phyloP scores from a whole-genome alignment of 108 stramenopile genomes.

The Cyclostephanos tholiformis region DNA sequence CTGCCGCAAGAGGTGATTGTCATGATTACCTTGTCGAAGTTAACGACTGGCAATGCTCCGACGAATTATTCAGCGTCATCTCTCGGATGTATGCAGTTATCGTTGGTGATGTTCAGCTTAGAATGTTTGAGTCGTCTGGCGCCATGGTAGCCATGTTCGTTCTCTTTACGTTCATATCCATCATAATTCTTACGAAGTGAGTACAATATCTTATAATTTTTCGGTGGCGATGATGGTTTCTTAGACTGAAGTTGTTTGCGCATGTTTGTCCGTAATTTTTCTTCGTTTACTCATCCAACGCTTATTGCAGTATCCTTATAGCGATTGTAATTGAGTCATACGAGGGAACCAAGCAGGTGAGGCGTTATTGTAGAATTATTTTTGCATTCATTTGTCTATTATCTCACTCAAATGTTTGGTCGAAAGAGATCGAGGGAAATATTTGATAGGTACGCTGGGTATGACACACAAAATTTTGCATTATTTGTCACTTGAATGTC shows the following conservation, averaged over 20 bases:
- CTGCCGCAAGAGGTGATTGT: constrained; percentile 42
- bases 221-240: not conserved
- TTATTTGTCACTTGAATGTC: not conserved
- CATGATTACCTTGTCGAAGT: constrained; percentile 2
- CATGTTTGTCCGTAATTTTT: not conserved
- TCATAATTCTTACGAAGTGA: constrained; percentile 43
- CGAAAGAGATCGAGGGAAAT: not conserved
- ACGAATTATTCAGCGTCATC: constrained; percentile 21
- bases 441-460: not conserved
- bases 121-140: constrained; percentile 30
- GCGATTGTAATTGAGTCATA: constrained; percentile 51
- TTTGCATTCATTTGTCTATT: not conserved
- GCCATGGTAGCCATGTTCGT: constrained; percentile 40
- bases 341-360: constrained; percentile 28
- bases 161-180: constrained; percentile 49
- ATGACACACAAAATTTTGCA: not conserved
- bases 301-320: constrained; percentile 28
- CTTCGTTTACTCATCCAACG: not conserved
- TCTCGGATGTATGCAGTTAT: constrained; percentile 42
- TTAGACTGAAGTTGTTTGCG: too few species aligned
- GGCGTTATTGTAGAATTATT: not conserved
- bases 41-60: constrained; percentile 30
- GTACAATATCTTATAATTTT: not conserved
- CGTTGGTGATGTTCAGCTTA: constrained; percentile 39
- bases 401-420: not conserved